Evolutionary conservation across 352 stramenopile species (phyloP).

Genomic region (Pythium folliculosum): DNA sequence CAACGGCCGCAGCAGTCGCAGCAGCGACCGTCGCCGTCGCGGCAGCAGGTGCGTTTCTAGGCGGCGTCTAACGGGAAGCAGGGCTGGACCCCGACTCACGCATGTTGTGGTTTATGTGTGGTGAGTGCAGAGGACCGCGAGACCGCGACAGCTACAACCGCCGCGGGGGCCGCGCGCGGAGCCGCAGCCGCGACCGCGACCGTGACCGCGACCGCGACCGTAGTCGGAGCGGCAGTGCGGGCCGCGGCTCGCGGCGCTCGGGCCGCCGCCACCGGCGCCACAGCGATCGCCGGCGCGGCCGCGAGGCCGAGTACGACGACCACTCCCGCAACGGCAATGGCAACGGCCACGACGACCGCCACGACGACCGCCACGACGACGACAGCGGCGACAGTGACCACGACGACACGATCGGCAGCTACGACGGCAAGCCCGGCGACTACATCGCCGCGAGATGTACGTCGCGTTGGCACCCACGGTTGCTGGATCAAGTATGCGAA

Average conservation of each 20-base stretch:
- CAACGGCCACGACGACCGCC: slow-evolving; percentile 25
- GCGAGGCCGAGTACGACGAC: slow-evolving; percentile 35
- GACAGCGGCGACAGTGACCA: slow-evolving; percentile 78
- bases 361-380: slow-evolving; percentile 31
- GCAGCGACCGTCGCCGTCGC: slow-evolving; percentile 11
- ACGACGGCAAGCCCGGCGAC: slow-evolving; percentile 76
- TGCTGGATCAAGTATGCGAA: no score
- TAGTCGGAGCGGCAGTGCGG: slow-evolving; percentile 14
- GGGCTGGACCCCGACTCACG: not conserved
- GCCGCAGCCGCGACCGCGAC: not conserved
- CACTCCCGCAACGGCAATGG: slow-evolving; percentile 19
- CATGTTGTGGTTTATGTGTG: not conserved
- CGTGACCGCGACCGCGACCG: slow-evolving; percentile 26
- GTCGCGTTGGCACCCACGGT: not conserved
- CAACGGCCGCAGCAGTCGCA: slow-evolving; percentile 7
- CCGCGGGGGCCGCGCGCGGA: not conserved
- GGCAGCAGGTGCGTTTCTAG: slow-evolving; percentile 3
- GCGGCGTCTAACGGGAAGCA: not conserved
- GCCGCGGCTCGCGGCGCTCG: slow-evolving; percentile 10
- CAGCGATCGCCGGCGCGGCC: slow-evolving; percentile 4
- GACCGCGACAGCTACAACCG: slow-evolving; percentile 12
- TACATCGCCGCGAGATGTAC: slow-evolving; percentile 84
- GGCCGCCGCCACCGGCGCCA: slow-evolving; percentile 16
- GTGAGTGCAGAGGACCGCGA: slow-evolving; percentile 6
- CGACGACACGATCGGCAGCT: slow-evolving; percentile 86